Percentiles rank a stretch among this genome's conserved stretches.
phyloP scores from a whole-genome alignment of 2,329 filamentous ascomycete species.

The Catunica adiposa region DNA sequence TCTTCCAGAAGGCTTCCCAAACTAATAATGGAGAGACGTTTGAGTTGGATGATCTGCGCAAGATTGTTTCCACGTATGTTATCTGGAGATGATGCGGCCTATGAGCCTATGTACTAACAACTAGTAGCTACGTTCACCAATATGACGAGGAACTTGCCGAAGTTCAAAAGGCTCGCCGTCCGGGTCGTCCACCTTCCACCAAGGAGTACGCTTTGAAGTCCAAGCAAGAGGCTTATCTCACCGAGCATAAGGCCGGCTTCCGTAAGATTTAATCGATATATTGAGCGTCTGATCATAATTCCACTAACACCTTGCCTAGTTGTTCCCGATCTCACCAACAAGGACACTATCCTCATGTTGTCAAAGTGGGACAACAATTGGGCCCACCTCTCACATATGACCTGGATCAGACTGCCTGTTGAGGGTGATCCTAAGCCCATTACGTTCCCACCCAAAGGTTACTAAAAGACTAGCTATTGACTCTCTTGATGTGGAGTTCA shows the following conservation, averaged over 20 bases:
- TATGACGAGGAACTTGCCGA: constrained; percentile 53
- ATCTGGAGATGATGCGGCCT: constrained; percentile 13
- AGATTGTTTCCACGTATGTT: constrained; percentile 43
- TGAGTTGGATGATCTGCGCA: constrained; percentile 39
- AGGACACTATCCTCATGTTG: constrained; percentile 47
- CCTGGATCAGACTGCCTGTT: constrained; percentile 58
- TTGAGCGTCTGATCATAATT: neutral
- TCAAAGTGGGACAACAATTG: constrained; percentile 69
- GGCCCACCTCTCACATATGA: constrained; percentile 58
- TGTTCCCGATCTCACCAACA: constrained; percentile 58
- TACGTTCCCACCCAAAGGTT: constrained; percentile 51
- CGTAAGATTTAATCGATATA: constrained; percentile 35
- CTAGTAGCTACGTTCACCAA: constrained; percentile 43
- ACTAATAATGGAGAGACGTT: constrained; percentile 26
- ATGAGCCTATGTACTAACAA: constrained; percentile 14
- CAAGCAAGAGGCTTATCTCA: constrained; percentile 52
- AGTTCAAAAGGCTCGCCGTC: constrained; percentile 51
- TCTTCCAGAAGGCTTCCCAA: constrained; percentile 50
- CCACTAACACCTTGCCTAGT: constrained; percentile 26
- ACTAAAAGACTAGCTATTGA: neutral
- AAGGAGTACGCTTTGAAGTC: constrained; percentile 63
- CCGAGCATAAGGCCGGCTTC: constrained; percentile 72
- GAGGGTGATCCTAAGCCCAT: constrained; percentile 50
- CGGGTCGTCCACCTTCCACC: constrained; percentile 62
- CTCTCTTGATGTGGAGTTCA: neutral